Evolutionary conservation across 768 basidiomycete genomes (phyloP).

Genomic region (Boletus huronensis): DNA sequence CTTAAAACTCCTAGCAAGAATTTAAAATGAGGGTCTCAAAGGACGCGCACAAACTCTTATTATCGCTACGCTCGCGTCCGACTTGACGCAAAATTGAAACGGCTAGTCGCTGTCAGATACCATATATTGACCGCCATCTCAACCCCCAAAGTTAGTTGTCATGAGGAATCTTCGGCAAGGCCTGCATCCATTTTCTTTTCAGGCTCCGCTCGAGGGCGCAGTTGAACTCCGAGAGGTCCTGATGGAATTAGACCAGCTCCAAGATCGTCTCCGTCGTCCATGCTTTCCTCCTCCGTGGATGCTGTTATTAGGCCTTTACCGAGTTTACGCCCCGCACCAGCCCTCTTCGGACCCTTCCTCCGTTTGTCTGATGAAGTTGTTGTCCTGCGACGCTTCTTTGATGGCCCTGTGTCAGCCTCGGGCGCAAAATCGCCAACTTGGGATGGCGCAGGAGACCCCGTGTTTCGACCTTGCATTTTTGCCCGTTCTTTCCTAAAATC

Average conservation of each 20-base stretch:
- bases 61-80: not conserved
- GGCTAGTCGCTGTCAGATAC: not conserved
- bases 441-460: slow-evolving; percentile 16
- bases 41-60: too few relatives aligned
- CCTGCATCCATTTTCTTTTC: slow-evolving; percentile 13
- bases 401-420: slow-evolving; percentile 25
- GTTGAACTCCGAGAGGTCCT: slow-evolving; percentile 27
- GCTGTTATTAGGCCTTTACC: not conserved
- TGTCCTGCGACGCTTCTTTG: slow-evolving; percentile 33
- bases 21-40: slow-evolving; percentile 9
- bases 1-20: too few relatives aligned
- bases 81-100: not conserved
- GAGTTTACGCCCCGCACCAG: not conserved
- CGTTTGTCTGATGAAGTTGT: slow-evolving; percentile 15
- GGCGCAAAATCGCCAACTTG: slow-evolving; percentile 27
- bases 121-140: not conserved
- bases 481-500: slow-evolving; percentile 60
- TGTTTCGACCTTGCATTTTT: slow-evolving; percentile 14
- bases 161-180: slow-evolving; percentile 7
- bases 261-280: slow-evolving; percentile 11
- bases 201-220: slow-evolving; percentile 45
- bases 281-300: slow-evolving; percentile 16
- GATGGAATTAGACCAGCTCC: slow-evolving; percentile 8
- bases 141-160: not conserved
- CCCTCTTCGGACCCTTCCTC: not conserved